Evolutionary conservation across 2,329 filamentous ascomycete species (phyloP), one percentile per base, ranked within the genome.

Genomic region (Biscogniauxia marginata): DNA sequence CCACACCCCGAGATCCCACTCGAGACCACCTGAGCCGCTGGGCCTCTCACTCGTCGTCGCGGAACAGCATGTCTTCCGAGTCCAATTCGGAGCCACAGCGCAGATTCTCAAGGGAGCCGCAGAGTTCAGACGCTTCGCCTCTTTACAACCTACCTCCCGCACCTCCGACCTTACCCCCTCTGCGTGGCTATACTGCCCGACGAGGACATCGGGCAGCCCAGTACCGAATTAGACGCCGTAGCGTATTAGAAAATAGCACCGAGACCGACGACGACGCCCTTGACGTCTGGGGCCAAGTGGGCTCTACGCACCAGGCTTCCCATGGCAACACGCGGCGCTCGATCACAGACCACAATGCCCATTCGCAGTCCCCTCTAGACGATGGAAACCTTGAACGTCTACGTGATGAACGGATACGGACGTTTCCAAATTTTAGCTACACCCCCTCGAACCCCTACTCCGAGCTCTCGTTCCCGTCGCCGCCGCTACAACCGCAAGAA

Each of bases 21-120:
- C 60, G 65, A 53, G 66, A 55, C 54, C 58, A 63, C 53, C 50
- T 64, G 44, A 60, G 53, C 54, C 60, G 50, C 65, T 69, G 67
- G 57, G 63, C 60, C 63, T 67, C 61, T 22, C 55, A 55, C 49
- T 53, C 62, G 43, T 56, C 61, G 22, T 58, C 60, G n/a, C 60
- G 61, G 47, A 66, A 59, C 62, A 68, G 60, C 54, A 75, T 75
- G 71, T 70, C 74, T 56, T 70, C 72, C 47, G 70, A 71, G 49
- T 66, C 70, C 21, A 68, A 66, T 54, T 62, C 70, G 46, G 72
- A 74, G 50, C 55, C 71, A 44, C 72, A 70, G 56, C 70, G 69
- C 60, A 71, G 71, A 60, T 73, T 72, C 56, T 73, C 70, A 24
- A 69, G 72, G 51, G 73, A 74, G 24, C 66, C 70, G 7, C 68